phyloP scores from a whole-genome alignment of 2,329 filamentous ascomycete genomes.

The Alternaria angustiovoidea region DNA sequence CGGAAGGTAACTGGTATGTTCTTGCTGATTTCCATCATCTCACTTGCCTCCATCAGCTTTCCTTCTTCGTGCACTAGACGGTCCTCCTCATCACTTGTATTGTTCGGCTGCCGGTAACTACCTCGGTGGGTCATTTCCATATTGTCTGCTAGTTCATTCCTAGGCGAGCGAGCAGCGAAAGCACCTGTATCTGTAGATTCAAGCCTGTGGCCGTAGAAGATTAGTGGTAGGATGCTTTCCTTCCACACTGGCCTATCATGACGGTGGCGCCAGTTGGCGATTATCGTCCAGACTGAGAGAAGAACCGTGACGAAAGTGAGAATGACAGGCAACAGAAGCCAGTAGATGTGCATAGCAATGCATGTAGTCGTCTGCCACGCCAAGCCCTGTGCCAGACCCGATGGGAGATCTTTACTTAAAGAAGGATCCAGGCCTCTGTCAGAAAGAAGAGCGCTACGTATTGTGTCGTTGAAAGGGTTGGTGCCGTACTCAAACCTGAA shows the following conservation, averaged over 20 bases:
- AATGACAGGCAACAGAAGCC: not conserved
- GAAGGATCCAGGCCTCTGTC: not conserved
- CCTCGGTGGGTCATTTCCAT: not conserved
- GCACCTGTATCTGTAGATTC: not conserved
- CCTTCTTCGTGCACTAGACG: not conserved
- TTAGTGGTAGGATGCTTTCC: not conserved
- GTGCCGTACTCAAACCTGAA: not conserved
- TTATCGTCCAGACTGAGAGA: not conserved
- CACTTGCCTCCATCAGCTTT: not conserved
- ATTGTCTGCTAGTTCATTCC: not conserved
- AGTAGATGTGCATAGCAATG: not conserved
- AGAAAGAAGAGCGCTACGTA: not conserved
- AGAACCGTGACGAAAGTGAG: not conserved
- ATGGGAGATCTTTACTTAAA: not conserved
- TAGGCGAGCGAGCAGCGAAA: not conserved
- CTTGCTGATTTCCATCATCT: not conserved
- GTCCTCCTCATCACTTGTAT: not conserved
- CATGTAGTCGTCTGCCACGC: not conserved
- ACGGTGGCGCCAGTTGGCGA: not conserved
- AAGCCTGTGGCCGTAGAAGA: not conserved
- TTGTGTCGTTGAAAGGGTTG: not conserved
- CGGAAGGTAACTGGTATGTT: not conserved
- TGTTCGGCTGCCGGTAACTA: not conserved
- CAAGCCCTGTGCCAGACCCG: not conserved
- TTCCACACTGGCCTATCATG: not conserved